Base-by-base conservation (phyloP, 2,329 filamentous ascomycete genomes). In the Zymoseptoria tritici region DNA sequence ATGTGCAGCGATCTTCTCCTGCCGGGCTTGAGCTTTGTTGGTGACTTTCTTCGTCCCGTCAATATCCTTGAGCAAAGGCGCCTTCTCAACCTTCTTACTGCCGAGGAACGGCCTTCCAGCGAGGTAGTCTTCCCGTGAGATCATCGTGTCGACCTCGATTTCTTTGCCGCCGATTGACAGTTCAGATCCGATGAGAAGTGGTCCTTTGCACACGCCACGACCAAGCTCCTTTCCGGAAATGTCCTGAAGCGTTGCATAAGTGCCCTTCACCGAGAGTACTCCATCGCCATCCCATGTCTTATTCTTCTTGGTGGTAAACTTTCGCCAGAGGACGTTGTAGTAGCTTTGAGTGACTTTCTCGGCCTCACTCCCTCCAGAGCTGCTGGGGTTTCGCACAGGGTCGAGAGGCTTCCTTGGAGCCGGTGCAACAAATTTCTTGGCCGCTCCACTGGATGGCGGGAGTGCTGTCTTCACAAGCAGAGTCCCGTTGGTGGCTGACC, bases 221-320 rank as follows among this genome's bases (percentile, higher is more conserved):
- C 86, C 87, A 72, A 89, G 80, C 20, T 86, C 82, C 70, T 80
- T 82, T 2, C 87, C 87, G 0, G 81, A 81, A 9, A 82, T 78
- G 69, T 89, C 85, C 60, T 85, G 82, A 16, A 90, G 76, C 57
- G 77, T 79, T 3, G 82, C 85, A 68, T 81, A 81, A 3, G 85
- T 85, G 42, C 78, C 80, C 2, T 76, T 73, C 3, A 87, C 77
- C 3, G 79, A 77, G 8, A 90, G 76, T 2, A 89, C 78, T 1
- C 86, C 87, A 72, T 90, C 87, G 2, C 87, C 86, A 67, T 90
- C 87, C 86, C 87, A 90, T 4, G 85, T 90, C 71, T 90, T 90
- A 72, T 90, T 84, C 74, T 90, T 90, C 72, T 89, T 90, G 5
- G 77, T 81, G 0, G 85, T 88, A 56, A 81, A 83, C 71, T 88